Percentiles rank a stretch among this genome's conserved stretches.
These are phyloP conservation scores for Lepidium didymum DNA, from an alignment of 345 rosid species.

Conservation along the genomic window DNA sequence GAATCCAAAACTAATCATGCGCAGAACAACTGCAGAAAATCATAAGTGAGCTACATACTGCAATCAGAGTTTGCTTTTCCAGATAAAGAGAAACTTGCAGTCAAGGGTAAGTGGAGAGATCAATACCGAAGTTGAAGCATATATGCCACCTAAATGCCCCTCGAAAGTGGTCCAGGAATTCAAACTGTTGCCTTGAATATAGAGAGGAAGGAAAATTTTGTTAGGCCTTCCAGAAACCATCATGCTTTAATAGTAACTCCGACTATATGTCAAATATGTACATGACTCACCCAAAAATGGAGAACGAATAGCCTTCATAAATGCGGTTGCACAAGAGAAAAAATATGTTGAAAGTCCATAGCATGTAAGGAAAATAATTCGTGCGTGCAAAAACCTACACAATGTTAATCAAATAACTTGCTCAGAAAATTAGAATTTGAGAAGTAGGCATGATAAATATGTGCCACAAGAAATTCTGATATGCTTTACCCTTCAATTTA, in stretches of 20 bases:
- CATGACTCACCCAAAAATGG: slow-evolving; percentile 70
- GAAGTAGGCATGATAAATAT: neutral
- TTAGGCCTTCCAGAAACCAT: neutral
- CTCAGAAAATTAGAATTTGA: neutral
- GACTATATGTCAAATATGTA: neutral
- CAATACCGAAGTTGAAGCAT: slow-evolving; percentile 88
- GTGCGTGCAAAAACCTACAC: slow-evolving; percentile 55
- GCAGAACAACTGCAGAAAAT: slow-evolving; percentile 51
- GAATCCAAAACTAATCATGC: slow-evolving; percentile 92
- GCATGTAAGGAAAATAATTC: slow-evolving; percentile 45
- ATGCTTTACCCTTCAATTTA: neutral
- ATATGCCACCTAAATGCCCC: slow-evolving; percentile 97
- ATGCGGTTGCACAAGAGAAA: slow-evolving; percentile 79
- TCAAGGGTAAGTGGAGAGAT: neutral
- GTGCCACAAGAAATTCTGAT: neutral
- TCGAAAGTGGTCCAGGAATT: slow-evolving; percentile 65
- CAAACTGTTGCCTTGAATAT: slow-evolving; percentile 50
- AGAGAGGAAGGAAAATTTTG: neutral
- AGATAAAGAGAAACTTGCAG: neutral
- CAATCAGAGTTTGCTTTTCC: neutral
- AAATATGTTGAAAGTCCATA: slow-evolving; percentile 72
- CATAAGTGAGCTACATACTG: neutral
- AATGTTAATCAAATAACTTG: slow-evolving; percentile 29
- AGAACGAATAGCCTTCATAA: slow-evolving; percentile 82
- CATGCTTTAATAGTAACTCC: neutral